Conservation (phyloP, 2,329 filamentous ascomycete genomes). For the Neofusicoccum cordaticola region DNA sequence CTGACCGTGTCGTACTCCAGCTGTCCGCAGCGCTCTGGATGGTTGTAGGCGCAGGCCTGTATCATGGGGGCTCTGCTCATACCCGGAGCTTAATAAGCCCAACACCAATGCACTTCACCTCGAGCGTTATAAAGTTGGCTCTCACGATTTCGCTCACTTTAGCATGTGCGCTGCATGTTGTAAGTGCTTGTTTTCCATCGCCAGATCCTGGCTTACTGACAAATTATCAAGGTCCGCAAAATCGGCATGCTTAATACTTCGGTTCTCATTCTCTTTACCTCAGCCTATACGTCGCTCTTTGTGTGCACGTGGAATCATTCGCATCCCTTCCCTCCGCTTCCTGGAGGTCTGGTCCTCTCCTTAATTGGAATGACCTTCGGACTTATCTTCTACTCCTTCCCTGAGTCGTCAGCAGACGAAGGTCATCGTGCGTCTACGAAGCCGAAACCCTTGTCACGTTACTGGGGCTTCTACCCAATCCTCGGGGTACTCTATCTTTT, state of each 20-base stretch:
- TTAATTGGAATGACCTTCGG: background rate
- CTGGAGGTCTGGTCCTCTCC: background rate
- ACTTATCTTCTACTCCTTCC: background rate
- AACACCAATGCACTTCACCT: background rate
- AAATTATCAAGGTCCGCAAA: background rate
- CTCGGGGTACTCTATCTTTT: slow-evolving; percentile 44
- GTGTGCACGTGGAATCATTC: background rate
- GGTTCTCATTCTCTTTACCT: background rate
- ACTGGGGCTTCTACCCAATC: slow-evolving; percentile 21
- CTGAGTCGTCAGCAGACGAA: background rate
- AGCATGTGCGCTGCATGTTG: background rate
- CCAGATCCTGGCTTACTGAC: background rate
- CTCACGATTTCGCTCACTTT: background rate
- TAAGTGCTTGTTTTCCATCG: background rate
- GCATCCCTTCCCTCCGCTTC: slow-evolving; percentile 7
- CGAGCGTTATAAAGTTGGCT: background rate
- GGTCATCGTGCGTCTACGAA: background rate
- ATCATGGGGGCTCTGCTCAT: background rate
- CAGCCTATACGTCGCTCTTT: background rate
- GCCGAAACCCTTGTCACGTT: background rate
- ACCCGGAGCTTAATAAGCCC: background rate
- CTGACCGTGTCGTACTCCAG: background rate
- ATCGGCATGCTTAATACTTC: background rate
- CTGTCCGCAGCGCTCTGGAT: background rate
- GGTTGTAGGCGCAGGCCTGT: background rate